Conservation (phyloP, 805 yeast species). For the Saturnispora kantuleensis region DNA sequence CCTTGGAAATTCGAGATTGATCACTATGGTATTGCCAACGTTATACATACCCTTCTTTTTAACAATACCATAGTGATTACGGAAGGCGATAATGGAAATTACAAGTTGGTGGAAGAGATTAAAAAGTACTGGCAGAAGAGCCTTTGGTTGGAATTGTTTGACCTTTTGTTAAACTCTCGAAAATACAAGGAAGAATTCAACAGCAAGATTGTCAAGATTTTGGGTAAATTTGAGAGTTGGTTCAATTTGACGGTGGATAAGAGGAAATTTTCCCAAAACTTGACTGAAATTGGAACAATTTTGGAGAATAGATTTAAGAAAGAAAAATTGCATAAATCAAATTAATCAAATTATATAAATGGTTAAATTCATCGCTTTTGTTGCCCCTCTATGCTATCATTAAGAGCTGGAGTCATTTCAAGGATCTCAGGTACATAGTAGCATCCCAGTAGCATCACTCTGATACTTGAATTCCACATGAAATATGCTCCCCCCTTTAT, state of each 20-base stretch:
- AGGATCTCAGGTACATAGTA: too few species aligned
- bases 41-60: conserved; percentile 63
- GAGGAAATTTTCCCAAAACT: conserved; percentile 7
- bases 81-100: conserved; percentile 18
- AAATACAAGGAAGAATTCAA: not conserved
- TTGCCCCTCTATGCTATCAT: too few species aligned
- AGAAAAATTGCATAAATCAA: not conserved
- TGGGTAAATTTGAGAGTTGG: conserved; percentile 15
- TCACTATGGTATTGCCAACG: conserved; percentile 71
- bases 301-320: conserved; percentile 7
- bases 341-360: too few species aligned
- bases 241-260: conserved; percentile 12
- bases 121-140: conserved; percentile 71
- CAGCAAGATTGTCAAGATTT: conserved; percentile 5
- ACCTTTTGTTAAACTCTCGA: conserved; percentile 51
- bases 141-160: conserved; percentile 62
- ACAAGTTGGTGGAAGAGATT: conserved; percentile 34
- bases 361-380: too few species aligned
- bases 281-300: conserved; percentile 7
- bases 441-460: too few species aligned
- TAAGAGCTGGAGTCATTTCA: too few species aligned
- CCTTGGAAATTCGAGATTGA: conserved; percentile 79
- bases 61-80: conserved; percentile 46
- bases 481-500: too few species aligned
- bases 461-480: too few species aligned